Evolutionary conservation across 1,284 basidiomycete genomes (phyloP), one percentile per base, ranked within the genome.

Genomic region (Puccinia triticina): DNA sequence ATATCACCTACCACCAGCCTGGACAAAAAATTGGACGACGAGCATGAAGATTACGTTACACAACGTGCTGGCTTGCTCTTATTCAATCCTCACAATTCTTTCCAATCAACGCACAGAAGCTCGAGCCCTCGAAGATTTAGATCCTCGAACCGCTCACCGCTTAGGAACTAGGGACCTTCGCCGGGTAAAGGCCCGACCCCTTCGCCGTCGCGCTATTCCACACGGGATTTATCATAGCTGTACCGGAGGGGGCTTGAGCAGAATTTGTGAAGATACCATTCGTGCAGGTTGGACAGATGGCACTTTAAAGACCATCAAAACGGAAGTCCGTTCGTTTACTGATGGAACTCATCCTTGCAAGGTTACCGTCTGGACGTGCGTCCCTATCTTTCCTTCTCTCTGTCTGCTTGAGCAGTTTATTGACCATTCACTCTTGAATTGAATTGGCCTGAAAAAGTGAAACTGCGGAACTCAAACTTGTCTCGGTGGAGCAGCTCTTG

Each of bases 151-250:
- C 59, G 26, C 32, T 34, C 29, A 5, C 11, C 59, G 59, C 14
- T 61, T 61, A n/a, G 59, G 26, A 18, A 12, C 59, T 18, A 61
- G 59, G 26, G 59, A n/a, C 29, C 7, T 61, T 8, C 59, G 59
- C 4, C 59, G 16, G 10, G 14, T 61, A 11, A 29, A 34, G 1
- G 29, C 59, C 29, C 59, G 29, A 32, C 32, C 46, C 7, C 71
- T 73, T 18, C 23, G n/a, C 53, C 71, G n/a, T n/a, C 37, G 71
- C 18, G 71, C 71, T 29, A 32, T 73, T 18, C n/a, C 71, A 16
- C 50, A 73, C 26, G 71, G 71, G 18, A 23, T 57, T 23, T 73
- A 34, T 40, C 48, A 73, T 32, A 73, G 48, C 32, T 73, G 71
- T 26, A 53, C 34, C 11, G 55, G 55, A 16, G 71, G 71, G 18